Conservation (phyloP, 441 rosid species). For the Breynia disticha region DNA sequence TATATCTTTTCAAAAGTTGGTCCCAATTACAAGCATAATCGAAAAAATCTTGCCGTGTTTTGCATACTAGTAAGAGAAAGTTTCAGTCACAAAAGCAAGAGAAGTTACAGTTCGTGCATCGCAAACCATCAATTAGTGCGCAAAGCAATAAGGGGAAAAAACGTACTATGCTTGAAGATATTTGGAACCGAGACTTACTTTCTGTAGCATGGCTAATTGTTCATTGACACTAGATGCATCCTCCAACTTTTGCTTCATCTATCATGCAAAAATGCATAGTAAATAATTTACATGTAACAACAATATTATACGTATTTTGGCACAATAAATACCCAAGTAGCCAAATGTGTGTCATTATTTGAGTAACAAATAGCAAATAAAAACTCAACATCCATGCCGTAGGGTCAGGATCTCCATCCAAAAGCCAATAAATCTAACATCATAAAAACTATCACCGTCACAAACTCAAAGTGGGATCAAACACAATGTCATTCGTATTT, state of each 20-base stretch:
- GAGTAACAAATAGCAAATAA: no score
- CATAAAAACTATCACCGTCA: background rate
- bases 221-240: slow-evolving; percentile 25
- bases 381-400: no score
- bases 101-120: no score
- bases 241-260: slow-evolving; percentile 49
- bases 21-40: background rate
- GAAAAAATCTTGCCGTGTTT: background rate
- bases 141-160: background rate
- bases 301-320: no score
- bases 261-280: slow-evolving; percentile 20
- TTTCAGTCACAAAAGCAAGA: no score
- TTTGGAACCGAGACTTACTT: slow-evolving; percentile 29
- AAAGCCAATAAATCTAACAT: background rate
- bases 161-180: background rate
- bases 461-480: background rate
- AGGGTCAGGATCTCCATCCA: no score
- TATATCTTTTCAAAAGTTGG: background rate
- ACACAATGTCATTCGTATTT: background rate
- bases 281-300: no score
- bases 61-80: no score
- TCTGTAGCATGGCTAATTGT: slow-evolving; percentile 42
- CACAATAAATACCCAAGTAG: background rate
- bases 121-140: background rate
- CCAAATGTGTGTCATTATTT: no score